These are phyloP conservation scores for Pseudozyma pruni DNA, from an alignment of 1,284 basidiomycete genomes.

Conservation along the genomic window DNA sequence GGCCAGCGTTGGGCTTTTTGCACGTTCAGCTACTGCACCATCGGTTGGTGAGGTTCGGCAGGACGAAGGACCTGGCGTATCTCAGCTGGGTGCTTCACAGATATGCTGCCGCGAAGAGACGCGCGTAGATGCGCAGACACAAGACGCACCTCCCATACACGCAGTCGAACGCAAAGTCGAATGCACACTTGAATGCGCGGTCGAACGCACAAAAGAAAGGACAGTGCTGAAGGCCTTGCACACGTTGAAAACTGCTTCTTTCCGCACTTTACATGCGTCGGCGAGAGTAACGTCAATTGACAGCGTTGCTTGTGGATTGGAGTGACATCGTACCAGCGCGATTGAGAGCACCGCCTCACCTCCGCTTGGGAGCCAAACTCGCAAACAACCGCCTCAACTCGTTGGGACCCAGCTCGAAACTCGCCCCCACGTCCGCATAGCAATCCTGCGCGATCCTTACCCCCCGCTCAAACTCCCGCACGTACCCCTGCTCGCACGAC, in stretches of 20 bases:
- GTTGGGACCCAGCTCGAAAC: conserved; percentile 20
- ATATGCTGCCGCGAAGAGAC: conserved; percentile 11
- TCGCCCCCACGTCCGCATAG: conserved; percentile 30
- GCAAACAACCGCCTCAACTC: conserved; percentile 44
- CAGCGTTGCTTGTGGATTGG: no score
- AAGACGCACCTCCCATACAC: neutral
- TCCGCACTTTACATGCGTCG: no score
- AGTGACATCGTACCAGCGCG: neutral
- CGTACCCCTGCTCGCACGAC: conserved; percentile 45
- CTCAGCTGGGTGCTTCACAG: conserved; percentile 35
- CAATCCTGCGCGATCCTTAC: conserved; percentile 42
- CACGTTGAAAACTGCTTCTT: no score
- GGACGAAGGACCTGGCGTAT: conserved; percentile 20
- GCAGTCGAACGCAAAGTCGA: no score
- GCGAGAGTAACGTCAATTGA: no score
- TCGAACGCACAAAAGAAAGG: no score
- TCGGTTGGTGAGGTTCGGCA: conserved; percentile 38
- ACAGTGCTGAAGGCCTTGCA: no score
- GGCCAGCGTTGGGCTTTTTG: conserved; percentile 39
- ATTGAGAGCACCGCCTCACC: neutral
- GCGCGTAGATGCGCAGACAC: neutral
- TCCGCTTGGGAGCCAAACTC: conserved; percentile 14
- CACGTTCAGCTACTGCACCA: conserved; percentile 61
- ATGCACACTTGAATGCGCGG: no score
- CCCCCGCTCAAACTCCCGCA: conserved; percentile 43